Evolutionary conservation across 164 flowering plant genomes (phyloP), one percentile per base, ranked within the genome.

Genomic region (Vitis vinifera): DNA sequence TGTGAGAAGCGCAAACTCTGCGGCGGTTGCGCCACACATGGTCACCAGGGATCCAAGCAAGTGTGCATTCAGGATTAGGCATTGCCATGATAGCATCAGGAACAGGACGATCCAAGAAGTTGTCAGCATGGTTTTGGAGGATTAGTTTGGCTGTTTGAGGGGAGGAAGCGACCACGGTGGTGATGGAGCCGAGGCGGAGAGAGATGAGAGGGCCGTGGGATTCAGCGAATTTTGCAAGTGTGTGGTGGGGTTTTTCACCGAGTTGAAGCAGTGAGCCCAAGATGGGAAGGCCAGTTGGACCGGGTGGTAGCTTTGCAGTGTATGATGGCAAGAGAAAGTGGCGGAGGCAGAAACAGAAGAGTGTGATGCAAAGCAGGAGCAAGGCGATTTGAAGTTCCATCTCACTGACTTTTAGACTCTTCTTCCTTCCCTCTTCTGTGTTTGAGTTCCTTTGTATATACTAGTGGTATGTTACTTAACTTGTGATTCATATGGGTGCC

Each of bases 271-370:
- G 75, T 59, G 65, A 61, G 2, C 82, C 82, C 11, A 79, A 1
- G 10, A 79, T 58, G 4, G 82, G 82, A 44, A 76, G 55, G 50
- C 77, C 76, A 7, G 59, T 50, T 3, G 82, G 82, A 8, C 82
- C 79, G 4, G 82, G 79, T 3, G 78, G 81, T 13, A 67, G 72
- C 15, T 59, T 67, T 9, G 15, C 31, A 15, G 47, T 13, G 37
- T 19, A 31, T 10, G 62, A 23, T 7, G 7, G 52, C 31, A 1
- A 51, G 47, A 59, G 23, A 48, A 59, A 19, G 13, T n/a, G 48
- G 63, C 55, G 17, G 62, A 48, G 1, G 31, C 60, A 14, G 48
- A 60, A 3, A 58, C 11, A 55, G 16, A 63, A 61, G 49, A 71
- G 31, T n/a, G 65, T 0, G 51, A 27, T 4, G 59, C 52, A 57